phyloP scores from a whole-genome alignment of 2,329 filamentous ascomycete species.

The Colletotrichum gigasporum region DNA sequence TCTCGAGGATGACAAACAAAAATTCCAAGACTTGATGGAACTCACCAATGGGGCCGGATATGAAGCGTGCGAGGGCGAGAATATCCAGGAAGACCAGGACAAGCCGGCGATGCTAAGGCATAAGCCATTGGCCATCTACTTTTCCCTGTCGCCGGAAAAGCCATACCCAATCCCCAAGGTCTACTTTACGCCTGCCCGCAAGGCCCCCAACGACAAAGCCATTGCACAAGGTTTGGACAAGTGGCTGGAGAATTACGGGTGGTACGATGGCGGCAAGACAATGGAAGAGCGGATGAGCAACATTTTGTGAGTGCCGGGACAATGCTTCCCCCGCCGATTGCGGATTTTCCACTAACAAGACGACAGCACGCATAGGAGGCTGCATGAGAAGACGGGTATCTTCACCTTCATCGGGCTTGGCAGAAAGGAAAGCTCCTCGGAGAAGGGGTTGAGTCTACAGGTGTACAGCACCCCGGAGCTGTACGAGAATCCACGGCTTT shows the following conservation, averaged over 20 bases:
- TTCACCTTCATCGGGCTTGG: not conserved
- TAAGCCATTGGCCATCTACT: not conserved
- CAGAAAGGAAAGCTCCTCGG: not conserved
- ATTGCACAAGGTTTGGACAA: not conserved
- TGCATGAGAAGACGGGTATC: not conserved
- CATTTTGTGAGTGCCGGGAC: not conserved
- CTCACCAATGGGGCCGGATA: not conserved
- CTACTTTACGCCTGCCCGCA: not conserved
- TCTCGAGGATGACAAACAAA: not conserved
- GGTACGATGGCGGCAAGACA: not conserved
- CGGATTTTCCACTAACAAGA: no score
- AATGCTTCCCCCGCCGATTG: no score
- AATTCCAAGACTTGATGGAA: not conserved
- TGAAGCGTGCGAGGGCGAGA: no score
- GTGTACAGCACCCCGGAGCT: not conserved
- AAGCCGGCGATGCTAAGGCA: not conserved
- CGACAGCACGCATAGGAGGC: not conserved
- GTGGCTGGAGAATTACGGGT: not conserved
- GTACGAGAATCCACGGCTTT: not conserved
- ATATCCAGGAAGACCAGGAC: not conserved
- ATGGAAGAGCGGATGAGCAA: not conserved
- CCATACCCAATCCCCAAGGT: not conserved
- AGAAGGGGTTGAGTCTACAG: not conserved
- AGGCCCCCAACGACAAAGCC: not conserved
- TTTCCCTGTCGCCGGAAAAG: not conserved